Evolutionary conservation across 2,329 filamentous ascomycete species (phyloP).

Genomic region (Leptographium flavum): DNA sequence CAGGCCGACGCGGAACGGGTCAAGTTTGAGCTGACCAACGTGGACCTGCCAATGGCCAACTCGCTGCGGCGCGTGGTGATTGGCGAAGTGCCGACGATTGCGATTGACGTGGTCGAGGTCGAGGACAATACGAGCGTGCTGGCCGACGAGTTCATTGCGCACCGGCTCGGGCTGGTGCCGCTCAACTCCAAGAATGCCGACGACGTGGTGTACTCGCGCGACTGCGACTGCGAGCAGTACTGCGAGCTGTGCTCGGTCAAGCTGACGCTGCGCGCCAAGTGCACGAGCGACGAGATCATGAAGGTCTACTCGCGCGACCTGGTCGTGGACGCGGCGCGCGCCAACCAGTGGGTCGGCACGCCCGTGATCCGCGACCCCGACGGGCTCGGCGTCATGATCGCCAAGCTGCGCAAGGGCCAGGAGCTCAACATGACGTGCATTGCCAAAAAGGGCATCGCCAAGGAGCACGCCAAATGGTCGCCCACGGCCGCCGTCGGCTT

Average conservation of each 20-base stretch:
- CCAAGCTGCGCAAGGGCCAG: constrained; percentile 80
- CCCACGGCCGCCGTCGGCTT: constrained; percentile 87
- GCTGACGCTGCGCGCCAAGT: constrained; percentile 72
- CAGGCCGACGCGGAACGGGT: constrained; percentile 70
- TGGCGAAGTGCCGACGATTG: constrained; percentile 85
- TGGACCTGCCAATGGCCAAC: constrained; percentile 86
- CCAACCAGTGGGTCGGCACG: constrained; percentile 61
- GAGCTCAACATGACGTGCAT: constrained; percentile 83
- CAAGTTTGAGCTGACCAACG: constrained; percentile 81
- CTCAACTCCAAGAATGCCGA: constrained; percentile 75
- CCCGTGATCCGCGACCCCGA: constrained; percentile 77
- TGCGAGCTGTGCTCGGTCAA: constrained; percentile 85
- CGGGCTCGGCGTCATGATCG: constrained; percentile 69
- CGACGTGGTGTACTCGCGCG: constrained; percentile 71
- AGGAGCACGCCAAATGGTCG: constrained; percentile 98
- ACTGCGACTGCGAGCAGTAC: constrained; percentile 93
- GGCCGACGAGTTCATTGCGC: constrained; percentile 88
- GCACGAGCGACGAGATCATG: constrained; percentile 76
- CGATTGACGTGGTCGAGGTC: constrained; percentile 89
- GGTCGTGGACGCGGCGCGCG: constrained; percentile 53
- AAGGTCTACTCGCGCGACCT: constrained; percentile 88
- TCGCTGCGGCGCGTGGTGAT: constrained; percentile 81
- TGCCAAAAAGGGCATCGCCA: constrained; percentile 96
- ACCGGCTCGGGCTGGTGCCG: constrained; percentile 81
- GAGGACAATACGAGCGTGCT: constrained; percentile 90